A percentile compares a stretch with the other conserved stretches of the same genome.
These are phyloP conservation scores for Hypoxylon sp. DNA, from an alignment of 2,329 filamentous ascomycete genomes.

Conservation along the genomic window DNA sequence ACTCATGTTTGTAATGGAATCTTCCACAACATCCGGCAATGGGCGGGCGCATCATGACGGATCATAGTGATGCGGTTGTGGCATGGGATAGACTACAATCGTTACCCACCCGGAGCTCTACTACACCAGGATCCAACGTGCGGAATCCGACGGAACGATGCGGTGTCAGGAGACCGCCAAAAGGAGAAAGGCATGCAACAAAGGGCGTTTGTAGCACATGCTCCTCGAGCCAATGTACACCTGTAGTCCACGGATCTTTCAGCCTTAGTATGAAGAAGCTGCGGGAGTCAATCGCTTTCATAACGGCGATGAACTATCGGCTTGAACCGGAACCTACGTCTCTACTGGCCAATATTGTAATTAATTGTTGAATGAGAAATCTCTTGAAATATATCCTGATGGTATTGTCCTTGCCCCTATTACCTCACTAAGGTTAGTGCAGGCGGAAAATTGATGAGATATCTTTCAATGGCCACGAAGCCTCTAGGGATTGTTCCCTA, in stretches of 20 bases:
- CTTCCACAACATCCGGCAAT: conserved; percentile 37
- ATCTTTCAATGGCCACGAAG: conserved; percentile 25
- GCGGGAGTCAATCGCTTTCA: conserved; percentile 19
- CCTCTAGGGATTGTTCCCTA: conserved; percentile 16
- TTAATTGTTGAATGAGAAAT: neutral
- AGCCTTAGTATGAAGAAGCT: conserved; percentile 40
- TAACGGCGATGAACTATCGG: conserved; percentile 31
- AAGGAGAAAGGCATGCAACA: conserved; percentile 21
- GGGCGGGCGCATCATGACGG: conserved; percentile 36
- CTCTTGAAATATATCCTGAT: neutral
- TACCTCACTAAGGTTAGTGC: conserved; percentile 6
- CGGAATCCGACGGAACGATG: conserved; percentile 36
- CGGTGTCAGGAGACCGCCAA: conserved; percentile 29
- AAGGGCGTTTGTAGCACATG: conserved; percentile 30
- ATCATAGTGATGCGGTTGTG: conserved; percentile 40
- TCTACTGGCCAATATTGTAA: conserved; percentile 15
- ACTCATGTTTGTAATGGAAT: conserved; percentile 32
- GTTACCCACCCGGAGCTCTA: conserved; percentile 36
- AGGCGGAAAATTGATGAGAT: neutral
- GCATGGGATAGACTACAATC: conserved; percentile 35
- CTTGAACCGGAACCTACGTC: conserved; percentile 7
- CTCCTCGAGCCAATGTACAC: conserved; percentile 31
- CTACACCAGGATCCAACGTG: conserved; percentile 18
- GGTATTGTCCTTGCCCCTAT: neutral
- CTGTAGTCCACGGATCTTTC: conserved; percentile 34